Evolutionary conservation across 345 rosid species (phyloP), one percentile per base, ranked within the genome.

Genomic region (Salix arbutifolia): DNA sequence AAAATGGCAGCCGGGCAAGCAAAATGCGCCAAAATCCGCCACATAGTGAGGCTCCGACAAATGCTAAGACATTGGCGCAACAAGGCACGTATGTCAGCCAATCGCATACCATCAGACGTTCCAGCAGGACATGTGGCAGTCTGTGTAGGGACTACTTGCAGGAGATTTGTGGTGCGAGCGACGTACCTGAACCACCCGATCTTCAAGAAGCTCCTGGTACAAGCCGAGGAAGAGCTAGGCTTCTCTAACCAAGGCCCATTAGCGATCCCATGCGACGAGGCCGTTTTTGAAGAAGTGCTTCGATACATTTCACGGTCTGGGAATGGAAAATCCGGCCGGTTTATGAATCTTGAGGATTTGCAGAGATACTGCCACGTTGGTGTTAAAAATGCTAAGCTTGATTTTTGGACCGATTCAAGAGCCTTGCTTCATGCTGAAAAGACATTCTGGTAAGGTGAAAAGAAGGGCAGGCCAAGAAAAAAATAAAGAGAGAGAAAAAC

Each of bases 111-210:
- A 33, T 83, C 88, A 6, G 99, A 93, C 81, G 97, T 96, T n/a
- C 99, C 99, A 0, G 81, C 96, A 16, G 99, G 99, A 52, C 93
- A 96, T 84, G 95, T 96, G 76, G 99, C 94, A 8, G 86, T 96
- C 42, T 87, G 86, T 67, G 98, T 94, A 3, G 99, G 99, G 17
- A 75, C 65, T 73, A 86, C 70, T 4, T 80, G 82, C 86, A 77
- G 87, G 90, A 86, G 99, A 78, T 96, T 85, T 40, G 97, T 96
- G 53, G 92, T 96, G 76, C 95, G 90, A 23, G 92, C 97, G 74
- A 80, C 97, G 80, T 86, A 92, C 85, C 88, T 96, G 85, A 96
- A 96, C 88, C 99, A 96, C 76, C 99, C 99, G 8, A 65, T 91
- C 28, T 83, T 96, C 76, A 84, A 84, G 71, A 89, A 88, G 65